Evolutionary conservation across 768 basidiomycete genomes (phyloP).

Genomic region (Pilatotrama ljubarskyi): DNA sequence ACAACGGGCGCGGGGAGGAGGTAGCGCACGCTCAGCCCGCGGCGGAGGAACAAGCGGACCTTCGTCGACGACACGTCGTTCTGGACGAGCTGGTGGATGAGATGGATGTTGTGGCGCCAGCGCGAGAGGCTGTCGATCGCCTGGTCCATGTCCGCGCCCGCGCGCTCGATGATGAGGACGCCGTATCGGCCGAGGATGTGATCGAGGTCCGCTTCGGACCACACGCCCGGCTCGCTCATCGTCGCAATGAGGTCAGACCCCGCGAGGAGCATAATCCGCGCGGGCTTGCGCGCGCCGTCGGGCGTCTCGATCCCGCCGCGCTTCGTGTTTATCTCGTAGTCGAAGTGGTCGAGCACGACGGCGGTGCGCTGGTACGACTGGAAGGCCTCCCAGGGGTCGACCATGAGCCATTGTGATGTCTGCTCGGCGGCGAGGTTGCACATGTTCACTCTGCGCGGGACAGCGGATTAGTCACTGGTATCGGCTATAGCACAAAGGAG

Average conservation of each 20-base stretch:
- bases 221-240: slow-evolving; percentile 98
- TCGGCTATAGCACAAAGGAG: neutral
- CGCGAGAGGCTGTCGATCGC: slow-evolving; percentile 72
- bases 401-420: slow-evolving; percentile 93
- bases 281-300: slow-evolving; percentile 72
- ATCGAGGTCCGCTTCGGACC: slow-evolving; percentile 92
- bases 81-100: slow-evolving; percentile 93
- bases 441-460: slow-evolving; percentile 70
- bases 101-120: slow-evolving; percentile 83
- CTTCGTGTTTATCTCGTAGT: slow-evolving; percentile 87
- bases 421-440: slow-evolving; percentile 88
- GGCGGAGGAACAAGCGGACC: slow-evolving; percentile 75
- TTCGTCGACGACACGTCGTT: slow-evolving; percentile 98
- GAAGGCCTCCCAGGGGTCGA: slow-evolving; percentile 97
- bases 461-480: neutral
- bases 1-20: slow-evolving; percentile 89
- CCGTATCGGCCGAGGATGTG: slow-evolving; percentile 96
- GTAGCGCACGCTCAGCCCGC: slow-evolving; percentile 84
- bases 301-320: slow-evolving; percentile 75
- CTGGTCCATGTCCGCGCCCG: slow-evolving; percentile 89
- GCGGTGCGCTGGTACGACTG: slow-evolving; percentile 95
- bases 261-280: slow-evolving; percentile 90
- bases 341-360: slow-evolving; percentile 95
- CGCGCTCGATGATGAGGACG: slow-evolving; percentile 91
- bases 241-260: slow-evolving; percentile 98